Base-by-base conservation (phyloP, 768 basidiomycete species). In the Pisolithus tinctorius region DNA sequence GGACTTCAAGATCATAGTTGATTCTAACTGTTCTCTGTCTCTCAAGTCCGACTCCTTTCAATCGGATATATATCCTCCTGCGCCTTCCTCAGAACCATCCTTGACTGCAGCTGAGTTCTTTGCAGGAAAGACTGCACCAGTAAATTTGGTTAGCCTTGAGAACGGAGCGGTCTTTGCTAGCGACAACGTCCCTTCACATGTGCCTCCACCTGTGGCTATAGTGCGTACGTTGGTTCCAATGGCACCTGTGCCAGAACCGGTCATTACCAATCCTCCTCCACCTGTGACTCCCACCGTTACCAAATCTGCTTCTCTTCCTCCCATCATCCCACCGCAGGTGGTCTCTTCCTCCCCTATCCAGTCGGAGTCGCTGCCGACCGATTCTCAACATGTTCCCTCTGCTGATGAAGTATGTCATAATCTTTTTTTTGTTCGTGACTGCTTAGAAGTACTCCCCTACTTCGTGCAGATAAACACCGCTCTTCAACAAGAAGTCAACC, bases 21-120 rank as follows among this genome's bases (percentile, higher is more conserved):
- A 31, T 48, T 27, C 23, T 55, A 36, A 36, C 44, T 39, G 31
- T 39, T 37, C 27, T 20, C 16, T 17, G 26, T 4, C 36, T 6
- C 37, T 20, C 4, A 64, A 93, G 89, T 80, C 93, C 36, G 93
- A 98, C 52, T 83, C 85, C 4, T 98, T 97, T 89, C 95, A 98
- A 69, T 84, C 92, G 13, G 95, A 97, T 68, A 95, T 98, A 67
- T 98, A 82, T 77, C 95, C 96, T 4, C 89, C 91, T 8, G 95
- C 93, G 1, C 83, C 83, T 0, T 90, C 92, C 4, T 67, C 76
- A 50, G 88, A 94, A 61, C 80, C 93, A 14, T 81, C 90, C 6
- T 77, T 94, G 45, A 74, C 80, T 17, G 87, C 94, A 8, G 74
- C 81, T 53, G 92, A 96, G 59, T 97, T 89, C 74, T 92, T 97